Conservation (phyloP, 306 rosid species). For the Phaseolus lunatus region DNA sequence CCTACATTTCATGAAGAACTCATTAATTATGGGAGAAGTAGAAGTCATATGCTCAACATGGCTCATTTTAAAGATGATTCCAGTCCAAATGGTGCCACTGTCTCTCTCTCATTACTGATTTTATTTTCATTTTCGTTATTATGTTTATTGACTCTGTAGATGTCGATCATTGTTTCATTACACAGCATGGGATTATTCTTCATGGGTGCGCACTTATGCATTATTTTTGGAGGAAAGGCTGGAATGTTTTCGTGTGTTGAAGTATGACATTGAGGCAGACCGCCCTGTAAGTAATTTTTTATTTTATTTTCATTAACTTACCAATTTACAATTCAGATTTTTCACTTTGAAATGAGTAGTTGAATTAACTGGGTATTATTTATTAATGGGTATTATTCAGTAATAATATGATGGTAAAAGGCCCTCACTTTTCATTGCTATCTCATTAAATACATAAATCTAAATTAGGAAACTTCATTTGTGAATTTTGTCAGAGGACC, state of each 20-base stretch:
- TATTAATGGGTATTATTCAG: constrained; percentile 3
- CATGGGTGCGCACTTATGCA: constrained; percentile 97
- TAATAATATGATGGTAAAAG: not conserved
- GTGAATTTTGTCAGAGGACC: constrained; percentile 78
- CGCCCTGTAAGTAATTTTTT: constrained; percentile 72
- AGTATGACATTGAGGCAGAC: constrained; percentile 91
- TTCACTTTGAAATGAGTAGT: constrained; percentile 16
- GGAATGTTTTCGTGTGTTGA: constrained; percentile 95
- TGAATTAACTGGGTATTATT: constrained; percentile 19
- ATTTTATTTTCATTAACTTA: constrained; percentile 6
- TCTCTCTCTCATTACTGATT: constrained; percentile 35
- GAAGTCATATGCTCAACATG: constrained; percentile 98
- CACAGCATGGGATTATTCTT: constrained; percentile 97
- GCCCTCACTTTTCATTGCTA: constrained; percentile 7
- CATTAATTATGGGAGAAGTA: constrained; percentile 93
- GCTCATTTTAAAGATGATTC: constrained; percentile 99
- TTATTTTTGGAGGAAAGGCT: constrained; percentile 98
- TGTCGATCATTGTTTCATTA: constrained; percentile 45
- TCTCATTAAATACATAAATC: not conserved
- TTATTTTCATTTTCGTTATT: not conserved
- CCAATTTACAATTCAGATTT: not conserved
- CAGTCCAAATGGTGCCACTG: constrained; percentile 83
- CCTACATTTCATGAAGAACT: constrained; percentile 98
- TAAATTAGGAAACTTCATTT: constrained; percentile 21
- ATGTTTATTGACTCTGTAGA: constrained; percentile 20